These are phyloP conservation scores for Pugionium dolabratum DNA, from an alignment of 345 rosid species.

Conservation along the genomic window DNA sequence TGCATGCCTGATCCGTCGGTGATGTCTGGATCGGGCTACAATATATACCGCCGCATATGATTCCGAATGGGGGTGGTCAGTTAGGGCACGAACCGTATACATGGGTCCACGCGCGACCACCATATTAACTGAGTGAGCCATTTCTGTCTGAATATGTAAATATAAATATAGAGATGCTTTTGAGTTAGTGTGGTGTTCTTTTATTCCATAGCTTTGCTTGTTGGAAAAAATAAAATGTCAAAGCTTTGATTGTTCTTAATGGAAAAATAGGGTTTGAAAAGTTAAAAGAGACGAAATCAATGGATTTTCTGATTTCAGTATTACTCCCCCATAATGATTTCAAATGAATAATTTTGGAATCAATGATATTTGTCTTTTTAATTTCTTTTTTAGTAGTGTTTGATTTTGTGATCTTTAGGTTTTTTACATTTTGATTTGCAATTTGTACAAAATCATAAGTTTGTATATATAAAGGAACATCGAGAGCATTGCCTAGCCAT, in stretches of 20 bases:
- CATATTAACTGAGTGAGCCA: conserved; percentile 46
- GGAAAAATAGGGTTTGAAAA: conserved; percentile 12
- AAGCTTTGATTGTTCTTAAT: conserved; percentile 22
- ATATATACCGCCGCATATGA: conserved; percentile 52
- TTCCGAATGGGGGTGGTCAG: conserved; percentile 49
- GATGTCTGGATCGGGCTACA: conserved; percentile 46
- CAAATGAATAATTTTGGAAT: conserved; percentile 8
- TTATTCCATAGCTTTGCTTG: conserved; percentile 22
- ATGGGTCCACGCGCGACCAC: conserved; percentile 66
- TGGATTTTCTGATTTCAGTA: not conserved
- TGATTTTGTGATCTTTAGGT: conserved; percentile 2
- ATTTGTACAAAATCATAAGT: not conserved
- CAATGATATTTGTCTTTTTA: conserved; percentile 16
- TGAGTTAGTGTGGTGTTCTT: not conserved
- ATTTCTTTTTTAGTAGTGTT: conserved; percentile 6
- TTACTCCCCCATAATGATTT: too few relatives aligned
- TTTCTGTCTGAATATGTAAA: not conserved
- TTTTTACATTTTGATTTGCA: conserved; percentile 15
- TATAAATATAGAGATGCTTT: conserved; percentile 7
- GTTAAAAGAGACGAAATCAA: not conserved
- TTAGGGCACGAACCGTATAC: conserved; percentile 71
- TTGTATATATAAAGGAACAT: conserved; percentile 6
- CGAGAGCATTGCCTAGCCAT: not conserved
- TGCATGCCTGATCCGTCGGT: conserved; percentile 55
- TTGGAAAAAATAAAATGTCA: conserved; percentile 18